Conservation (phyloP, 2,329 filamentous ascomycete species). For the Xylaria sp. region DNA sequence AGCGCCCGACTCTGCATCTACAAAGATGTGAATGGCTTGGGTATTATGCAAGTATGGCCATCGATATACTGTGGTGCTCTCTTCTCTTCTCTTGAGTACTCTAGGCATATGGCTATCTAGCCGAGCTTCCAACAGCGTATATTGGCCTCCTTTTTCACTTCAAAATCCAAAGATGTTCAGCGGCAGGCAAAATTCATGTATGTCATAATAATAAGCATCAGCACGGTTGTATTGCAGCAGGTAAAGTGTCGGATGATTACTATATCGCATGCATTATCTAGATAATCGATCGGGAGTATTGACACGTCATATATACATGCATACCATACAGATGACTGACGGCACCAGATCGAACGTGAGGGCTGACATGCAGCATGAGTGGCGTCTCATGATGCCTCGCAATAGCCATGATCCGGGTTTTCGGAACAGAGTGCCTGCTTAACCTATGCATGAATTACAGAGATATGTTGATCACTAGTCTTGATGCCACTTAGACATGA, state of each 20-base stretch:
- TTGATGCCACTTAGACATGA: not conserved
- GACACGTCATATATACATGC: slow-evolving; percentile 17
- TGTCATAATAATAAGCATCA: not conserved
- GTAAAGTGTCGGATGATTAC: not conserved
- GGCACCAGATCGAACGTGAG: not conserved
- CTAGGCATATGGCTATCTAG: not conserved
- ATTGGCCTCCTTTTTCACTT: not conserved
- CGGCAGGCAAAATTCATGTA: not conserved
- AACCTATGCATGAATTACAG: not conserved
- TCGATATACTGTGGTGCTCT: not conserved
- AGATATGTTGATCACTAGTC: not conserved
- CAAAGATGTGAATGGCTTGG: not conserved
- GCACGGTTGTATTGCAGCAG: not conserved
- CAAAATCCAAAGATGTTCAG: too few relatives aligned
- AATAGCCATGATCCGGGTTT: slow-evolving; percentile 20
- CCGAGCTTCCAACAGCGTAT: not conserved
- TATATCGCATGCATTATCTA: slow-evolving; percentile 19
- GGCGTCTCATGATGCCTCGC: not conserved
- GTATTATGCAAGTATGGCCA: not conserved
- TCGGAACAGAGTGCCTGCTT: slow-evolving; percentile 23
- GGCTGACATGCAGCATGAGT: not conserved
- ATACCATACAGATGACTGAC: not conserved
- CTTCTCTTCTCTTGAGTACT: not conserved
- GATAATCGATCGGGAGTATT: slow-evolving; percentile 26
- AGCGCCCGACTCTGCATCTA: not conserved